Conservation (phyloP, 2,329 filamentous ascomycete species). For the Aspergillus pseudotamarii region DNA sequence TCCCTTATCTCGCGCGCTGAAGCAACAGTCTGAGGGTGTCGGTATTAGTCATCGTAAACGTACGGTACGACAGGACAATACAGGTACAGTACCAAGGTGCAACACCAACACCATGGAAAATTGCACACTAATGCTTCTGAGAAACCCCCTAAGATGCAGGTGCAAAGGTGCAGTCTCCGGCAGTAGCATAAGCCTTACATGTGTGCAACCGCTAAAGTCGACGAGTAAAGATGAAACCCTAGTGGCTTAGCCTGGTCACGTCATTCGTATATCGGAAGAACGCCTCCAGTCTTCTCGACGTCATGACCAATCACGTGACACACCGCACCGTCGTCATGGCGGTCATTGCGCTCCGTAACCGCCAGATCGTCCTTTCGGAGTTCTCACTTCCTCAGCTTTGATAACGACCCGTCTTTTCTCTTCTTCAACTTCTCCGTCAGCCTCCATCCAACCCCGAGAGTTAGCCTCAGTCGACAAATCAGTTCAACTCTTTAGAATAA, state of each 20-base stretch:
- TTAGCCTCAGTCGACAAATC: constrained; percentile 8
- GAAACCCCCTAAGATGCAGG: not conserved
- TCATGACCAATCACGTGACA: constrained; percentile 26
- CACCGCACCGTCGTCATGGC: constrained; percentile 12
- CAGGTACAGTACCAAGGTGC: not conserved
- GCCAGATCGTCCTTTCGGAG: constrained; percentile 22
- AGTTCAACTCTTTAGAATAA: not conserved
- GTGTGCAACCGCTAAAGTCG: not conserved
- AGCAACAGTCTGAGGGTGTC: not conserved
- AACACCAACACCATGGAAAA: not conserved
- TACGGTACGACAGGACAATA: not conserved
- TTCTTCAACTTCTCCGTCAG: constrained; percentile 1
- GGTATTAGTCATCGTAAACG: not conserved
- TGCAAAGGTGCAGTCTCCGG: not conserved
- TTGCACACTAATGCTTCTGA: not conserved
- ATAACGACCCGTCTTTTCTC: constrained; percentile 15
- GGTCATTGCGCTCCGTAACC: constrained; percentile 12
- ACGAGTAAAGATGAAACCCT: not conserved
- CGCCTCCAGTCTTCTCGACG: constrained; percentile 12
- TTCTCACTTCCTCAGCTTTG: constrained; percentile 10
- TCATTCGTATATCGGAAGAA: not conserved
- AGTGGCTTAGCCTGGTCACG: not conserved
- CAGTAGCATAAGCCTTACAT: not conserved
- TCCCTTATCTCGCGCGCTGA: not conserved
- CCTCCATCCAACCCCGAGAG: not conserved